Conservation (phyloP, 2,329 filamentous ascomycete genomes). For the Trichophaea hybrida region DNA sequence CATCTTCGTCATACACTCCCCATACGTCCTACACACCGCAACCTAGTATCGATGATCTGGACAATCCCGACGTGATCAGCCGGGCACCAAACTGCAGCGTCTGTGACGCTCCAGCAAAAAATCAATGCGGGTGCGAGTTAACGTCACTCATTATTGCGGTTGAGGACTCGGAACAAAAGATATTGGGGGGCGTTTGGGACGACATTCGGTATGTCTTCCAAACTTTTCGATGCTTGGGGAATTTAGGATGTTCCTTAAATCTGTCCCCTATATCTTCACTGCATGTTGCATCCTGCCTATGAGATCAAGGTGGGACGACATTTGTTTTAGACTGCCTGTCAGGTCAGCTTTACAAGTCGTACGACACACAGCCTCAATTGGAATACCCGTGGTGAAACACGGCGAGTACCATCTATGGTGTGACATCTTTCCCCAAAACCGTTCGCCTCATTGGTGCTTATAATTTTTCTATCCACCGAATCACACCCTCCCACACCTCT, state of each 20-base stretch:
- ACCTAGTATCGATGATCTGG: background rate
- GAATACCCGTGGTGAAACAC: no score
- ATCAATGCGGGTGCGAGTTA: constrained; percentile 51
- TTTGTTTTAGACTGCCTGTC: no score
- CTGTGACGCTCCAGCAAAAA: constrained; percentile 45
- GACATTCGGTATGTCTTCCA: constrained; percentile 44
- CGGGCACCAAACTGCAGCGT: constrained; percentile 48
- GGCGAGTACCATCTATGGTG: no score
- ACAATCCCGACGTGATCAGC: background rate
- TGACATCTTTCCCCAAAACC: no score
- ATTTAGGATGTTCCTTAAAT: background rate
- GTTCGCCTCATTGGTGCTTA: no score
- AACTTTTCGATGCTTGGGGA: background rate
- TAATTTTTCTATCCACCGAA: background rate
- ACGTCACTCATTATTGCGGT: constrained; percentile 50
- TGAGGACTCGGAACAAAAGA: constrained; percentile 46
- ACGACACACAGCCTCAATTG: no score
- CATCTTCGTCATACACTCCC: no score
- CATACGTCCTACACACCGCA: no score
- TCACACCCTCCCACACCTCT: background rate
- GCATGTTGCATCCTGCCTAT: no score
- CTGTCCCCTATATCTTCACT: no score
- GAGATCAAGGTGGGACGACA: no score
- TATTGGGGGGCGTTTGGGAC: constrained; percentile 48
- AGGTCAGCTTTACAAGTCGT: no score